Conservation (phyloP, 2,329 filamentous ascomycete species). For the Pestalotiopsis sp. region DNA sequence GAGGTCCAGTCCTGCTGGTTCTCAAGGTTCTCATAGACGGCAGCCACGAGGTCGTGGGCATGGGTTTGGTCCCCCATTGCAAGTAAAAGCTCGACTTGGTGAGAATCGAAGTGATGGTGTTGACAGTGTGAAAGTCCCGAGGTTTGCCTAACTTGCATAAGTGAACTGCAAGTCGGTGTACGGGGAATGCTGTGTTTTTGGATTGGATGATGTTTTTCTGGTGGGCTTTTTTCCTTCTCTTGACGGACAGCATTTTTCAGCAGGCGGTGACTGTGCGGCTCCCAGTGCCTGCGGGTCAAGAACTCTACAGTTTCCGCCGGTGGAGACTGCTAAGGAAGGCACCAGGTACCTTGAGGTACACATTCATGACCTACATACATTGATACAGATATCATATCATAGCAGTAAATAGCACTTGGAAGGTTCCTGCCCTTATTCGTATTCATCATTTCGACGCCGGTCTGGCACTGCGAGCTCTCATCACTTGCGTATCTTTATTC, state of each 20-base stretch:
- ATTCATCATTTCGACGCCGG: too few relatives aligned
- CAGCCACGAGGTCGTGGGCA: conserved; percentile 49
- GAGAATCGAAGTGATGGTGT: not conserved
- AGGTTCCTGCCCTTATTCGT: too few relatives aligned
- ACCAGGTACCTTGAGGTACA: not conserved
- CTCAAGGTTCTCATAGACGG: conserved; percentile 71
- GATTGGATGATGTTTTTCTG: not conserved
- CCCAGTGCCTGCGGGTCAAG: not conserved
- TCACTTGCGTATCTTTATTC: too few relatives aligned
- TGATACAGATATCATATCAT: not conserved
- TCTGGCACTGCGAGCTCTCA: too few relatives aligned
- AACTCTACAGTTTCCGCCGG: not conserved
- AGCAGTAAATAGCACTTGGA: too few relatives aligned
- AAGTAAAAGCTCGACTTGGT: not conserved
- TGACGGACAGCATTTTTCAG: not conserved
- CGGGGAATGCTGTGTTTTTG: not conserved
- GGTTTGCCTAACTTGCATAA: not conserved
- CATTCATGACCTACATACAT: not conserved
- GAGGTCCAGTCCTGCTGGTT: conserved; percentile 77
- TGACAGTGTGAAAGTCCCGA: not conserved
- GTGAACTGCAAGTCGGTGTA: not conserved
- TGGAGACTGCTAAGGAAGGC: not conserved
- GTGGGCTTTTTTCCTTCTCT: not conserved
- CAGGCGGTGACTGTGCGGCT: conserved; percentile 7
- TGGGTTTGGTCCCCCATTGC: conserved; percentile 26